A percentile compares a stretch with the other conserved stretches of the same genome.
Conservation (phyloP, 1,284 basidiomycete genomes). For the Moniliella sp. region DNA sequence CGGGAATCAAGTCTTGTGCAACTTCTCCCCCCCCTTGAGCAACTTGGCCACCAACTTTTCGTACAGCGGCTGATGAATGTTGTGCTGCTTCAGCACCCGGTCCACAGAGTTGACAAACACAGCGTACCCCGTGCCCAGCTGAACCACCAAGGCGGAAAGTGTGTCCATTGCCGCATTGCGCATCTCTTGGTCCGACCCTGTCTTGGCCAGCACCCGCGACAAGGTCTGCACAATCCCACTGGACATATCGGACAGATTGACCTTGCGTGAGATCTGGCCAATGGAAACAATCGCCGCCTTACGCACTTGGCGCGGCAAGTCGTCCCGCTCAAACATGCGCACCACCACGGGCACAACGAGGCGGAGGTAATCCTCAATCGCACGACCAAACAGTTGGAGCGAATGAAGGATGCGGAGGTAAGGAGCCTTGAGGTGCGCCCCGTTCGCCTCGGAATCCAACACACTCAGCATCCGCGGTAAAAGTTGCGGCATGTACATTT, state of each 20-base stretch:
- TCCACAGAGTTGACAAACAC: conserved; percentile 92
- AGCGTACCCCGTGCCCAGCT: conserved; percentile 85
- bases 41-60: conserved; percentile 71
- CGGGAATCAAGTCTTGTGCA: conserved; percentile 45
- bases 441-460: conserved; percentile 39
- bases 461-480: conserved; percentile 68
- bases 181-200: conserved; percentile 50
- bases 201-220: conserved; percentile 62
- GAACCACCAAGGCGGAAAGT: conserved; percentile 68
- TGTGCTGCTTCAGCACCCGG: conserved; percentile 60
- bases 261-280: conserved; percentile 67
- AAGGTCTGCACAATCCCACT: conserved; percentile 90
- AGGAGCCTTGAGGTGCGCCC: conserved; percentile 40
- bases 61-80: conserved; percentile 64
- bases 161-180: conserved; percentile 76
- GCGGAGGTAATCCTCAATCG: conserved; percentile 92
- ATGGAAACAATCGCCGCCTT: conserved; percentile 78
- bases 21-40: conserved; percentile 62
- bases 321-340: conserved; percentile 64
- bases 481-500: conserved; percentile 79
- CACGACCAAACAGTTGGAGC: conserved; percentile 79
- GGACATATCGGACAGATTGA: conserved; percentile 97
- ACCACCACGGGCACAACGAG: conserved; percentile 88
- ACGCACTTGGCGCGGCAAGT: conserved; percentile 53
- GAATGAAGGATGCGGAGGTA: conserved; percentile 79